phyloP scores from a whole-genome alignment of 2,329 filamentous ascomycete species.

The Ceratocystis variospora region DNA sequence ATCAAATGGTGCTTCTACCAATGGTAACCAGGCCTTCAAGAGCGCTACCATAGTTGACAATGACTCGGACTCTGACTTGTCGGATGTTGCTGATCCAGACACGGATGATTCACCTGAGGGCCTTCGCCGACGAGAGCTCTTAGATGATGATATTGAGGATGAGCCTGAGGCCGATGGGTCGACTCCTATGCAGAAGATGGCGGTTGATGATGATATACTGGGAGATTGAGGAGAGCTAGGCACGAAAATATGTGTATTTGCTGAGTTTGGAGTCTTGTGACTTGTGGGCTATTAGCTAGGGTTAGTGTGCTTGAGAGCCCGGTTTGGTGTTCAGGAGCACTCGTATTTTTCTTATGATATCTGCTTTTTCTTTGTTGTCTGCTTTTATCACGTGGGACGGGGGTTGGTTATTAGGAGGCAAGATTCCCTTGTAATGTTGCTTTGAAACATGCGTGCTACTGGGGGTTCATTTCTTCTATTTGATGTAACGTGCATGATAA shows the following conservation, averaged over 20 bases:
- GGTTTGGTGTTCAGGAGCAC: not conserved
- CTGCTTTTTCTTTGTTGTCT: conserved; percentile 19
- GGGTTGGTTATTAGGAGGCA: conserved; percentile 7
- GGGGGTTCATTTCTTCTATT: conserved; percentile 14
- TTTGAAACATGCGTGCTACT: conserved; percentile 15
- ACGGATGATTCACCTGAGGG: conserved; percentile 45
- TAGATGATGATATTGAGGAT: conserved; percentile 36
- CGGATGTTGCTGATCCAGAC: conserved; percentile 15
- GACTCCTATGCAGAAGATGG: conserved; percentile 7
- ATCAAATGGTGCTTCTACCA: not conserved
- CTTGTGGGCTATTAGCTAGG: not conserved
- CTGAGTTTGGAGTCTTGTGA: not conserved
- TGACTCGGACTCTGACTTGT: conserved; percentile 17
- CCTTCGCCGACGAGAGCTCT: conserved; percentile 38
- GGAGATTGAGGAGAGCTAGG: conserved; percentile 25
- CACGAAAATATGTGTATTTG: not conserved
- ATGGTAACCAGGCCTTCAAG: conserved; percentile 27
- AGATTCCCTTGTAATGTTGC: conserved; percentile 4
- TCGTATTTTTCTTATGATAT: conserved; percentile 8
- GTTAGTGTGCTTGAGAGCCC: not conserved
- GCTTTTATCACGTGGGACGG: conserved; percentile 13
- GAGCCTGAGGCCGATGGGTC: conserved; percentile 26
- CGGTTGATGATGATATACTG: conserved; percentile 27
- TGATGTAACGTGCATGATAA: not conserved
- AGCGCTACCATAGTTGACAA: conserved; percentile 11